Evolutionary conservation across 2,329 filamentous ascomycete species (phyloP), one percentile per base, ranked within the genome.

Genomic region (Arthroderma uncinatum): DNA sequence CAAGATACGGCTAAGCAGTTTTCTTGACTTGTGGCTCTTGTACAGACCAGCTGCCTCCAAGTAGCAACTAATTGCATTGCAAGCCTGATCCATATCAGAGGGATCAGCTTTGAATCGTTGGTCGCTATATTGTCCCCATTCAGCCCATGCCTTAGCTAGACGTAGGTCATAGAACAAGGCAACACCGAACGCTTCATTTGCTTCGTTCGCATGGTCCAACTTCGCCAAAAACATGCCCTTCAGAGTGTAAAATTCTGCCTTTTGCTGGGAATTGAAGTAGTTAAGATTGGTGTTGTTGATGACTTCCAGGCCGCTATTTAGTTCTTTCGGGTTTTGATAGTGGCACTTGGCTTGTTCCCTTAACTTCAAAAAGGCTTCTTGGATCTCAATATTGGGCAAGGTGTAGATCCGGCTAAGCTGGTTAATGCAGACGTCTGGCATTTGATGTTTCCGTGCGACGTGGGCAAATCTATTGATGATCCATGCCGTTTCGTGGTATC

Each of bases 221-320:
- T 95, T 96, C 69, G 94, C 93, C 47, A 97, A 77, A 78, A 98
- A 98, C 93, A 98, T 98, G 60, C 93, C 93, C 79, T 98, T 98
- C 56, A 98, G 81, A 0, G 93, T 98, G 76, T 96, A 98, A 74
- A 98, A 98, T 70, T 98, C 93, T 7, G 93, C 93, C 74, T 98
- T 98, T 71, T 98, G 93, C 66, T 91, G 86, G 2, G 86, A 82
- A 60, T 90, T 94, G 71, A 98, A 98, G 76, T 98, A 98, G 71
- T 95, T 96, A 58, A 99, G 82, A 65, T 99, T 98, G 36, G 93
- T 99, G 65, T 98, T 99, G 73, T 98, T 98, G 71, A 99, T 99
- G 2, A 99, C 93, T 67, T 99, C 93, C 62, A 99, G 71, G 1
- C 93, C 93, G 67, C 85, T 95, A 55, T 85, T 92, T 56, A 99